Percentiles rank a stretch among this genome's conserved stretches.
Evolutionary conservation across 805 yeast species (phyloP).

Genomic region (Priceomyces fermenticarens): DNA sequence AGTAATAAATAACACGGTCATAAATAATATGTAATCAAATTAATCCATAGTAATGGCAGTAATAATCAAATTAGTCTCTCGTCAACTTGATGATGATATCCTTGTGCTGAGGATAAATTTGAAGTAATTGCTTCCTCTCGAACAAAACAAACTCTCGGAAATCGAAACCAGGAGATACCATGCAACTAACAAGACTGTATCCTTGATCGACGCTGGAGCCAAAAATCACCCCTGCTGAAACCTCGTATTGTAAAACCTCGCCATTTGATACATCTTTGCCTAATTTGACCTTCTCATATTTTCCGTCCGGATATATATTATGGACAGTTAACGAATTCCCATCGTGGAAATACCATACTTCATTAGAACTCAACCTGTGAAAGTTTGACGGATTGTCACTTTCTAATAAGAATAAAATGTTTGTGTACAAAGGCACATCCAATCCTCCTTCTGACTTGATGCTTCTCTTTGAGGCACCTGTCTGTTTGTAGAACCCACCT

Average conservation of each 20-base stretch:
- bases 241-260: slow-evolving; percentile 16
- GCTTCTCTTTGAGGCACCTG: slow-evolving; percentile 9
- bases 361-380: slow-evolving; percentile 20
- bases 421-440: slow-evolving; percentile 19
- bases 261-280: slow-evolving; percentile 15
- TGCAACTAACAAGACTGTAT: slow-evolving; percentile 20
- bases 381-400: slow-evolving; percentile 18
- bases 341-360: slow-evolving; percentile 22
- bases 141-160: slow-evolving; percentile 21
- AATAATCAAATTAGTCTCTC: neutral
- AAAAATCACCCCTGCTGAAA: slow-evolving; percentile 19
- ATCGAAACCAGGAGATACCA: slow-evolving; percentile 22
- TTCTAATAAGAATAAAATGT: slow-evolving; percentile 18
- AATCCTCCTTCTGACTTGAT: slow-evolving; percentile 17
- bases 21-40: neutral
- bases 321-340: slow-evolving; percentile 21
- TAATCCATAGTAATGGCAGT: neutral
- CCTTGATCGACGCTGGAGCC: slow-evolving; percentile 19
- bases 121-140: slow-evolving; percentile 12
- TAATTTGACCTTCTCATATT: slow-evolving; percentile 5
- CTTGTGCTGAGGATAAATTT: slow-evolving; percentile 15
- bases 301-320: neutral
- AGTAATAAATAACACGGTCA: no score
- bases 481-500: slow-evolving; percentile 19
- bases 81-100: slow-evolving; percentile 16